These are phyloP conservation scores for Fusarium sp. DNA, from an alignment of 2,329 filamentous ascomycete species.

Conservation along the genomic window DNA sequence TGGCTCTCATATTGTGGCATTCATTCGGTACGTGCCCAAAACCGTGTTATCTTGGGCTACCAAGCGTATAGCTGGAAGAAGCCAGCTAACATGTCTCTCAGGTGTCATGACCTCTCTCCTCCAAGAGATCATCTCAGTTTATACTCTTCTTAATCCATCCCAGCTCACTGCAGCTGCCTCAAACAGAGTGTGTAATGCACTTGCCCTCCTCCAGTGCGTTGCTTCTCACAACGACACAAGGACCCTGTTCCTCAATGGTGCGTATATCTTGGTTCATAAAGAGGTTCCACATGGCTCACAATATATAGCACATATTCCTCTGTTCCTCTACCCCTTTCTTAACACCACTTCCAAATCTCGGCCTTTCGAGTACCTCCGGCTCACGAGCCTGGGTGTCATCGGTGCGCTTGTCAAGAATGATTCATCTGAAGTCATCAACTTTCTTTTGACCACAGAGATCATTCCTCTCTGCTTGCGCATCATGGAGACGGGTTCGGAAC, in stretches of 20 bases:
- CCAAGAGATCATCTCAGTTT: slow-evolving; percentile 99
- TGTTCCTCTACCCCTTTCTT: slow-evolving; percentile 97
- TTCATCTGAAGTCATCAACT: slow-evolving; percentile 98
- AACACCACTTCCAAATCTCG: slow-evolving; percentile 99
- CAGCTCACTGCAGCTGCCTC: slow-evolving; percentile 97
- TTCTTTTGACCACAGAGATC: slow-evolving; percentile 97
- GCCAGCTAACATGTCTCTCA: slow-evolving; percentile 52
- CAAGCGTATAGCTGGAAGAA: slow-evolving; percentile 20
- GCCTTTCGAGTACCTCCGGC: slow-evolving; percentile 95
- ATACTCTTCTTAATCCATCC: slow-evolving; percentile 94
- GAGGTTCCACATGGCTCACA: slow-evolving; percentile 25
- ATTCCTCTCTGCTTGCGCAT: slow-evolving; percentile 97
- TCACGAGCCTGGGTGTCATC: slow-evolving; percentile 96
- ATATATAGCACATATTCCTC: slow-evolving; percentile 86
- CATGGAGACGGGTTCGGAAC: slow-evolving; percentile 98
- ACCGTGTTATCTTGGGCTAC: slow-evolving; percentile 9
- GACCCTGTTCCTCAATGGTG: slow-evolving; percentile 92
- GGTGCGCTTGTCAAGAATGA: slow-evolving; percentile 98
- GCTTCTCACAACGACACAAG: slow-evolving; percentile 97
- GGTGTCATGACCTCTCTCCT: slow-evolving; percentile 98
- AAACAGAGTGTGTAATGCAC: slow-evolving; percentile 96
- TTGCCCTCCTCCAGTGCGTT: slow-evolving; percentile 95
- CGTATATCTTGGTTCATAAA: slow-evolving; percentile 38
- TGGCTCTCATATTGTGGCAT: slow-evolving; percentile 97
- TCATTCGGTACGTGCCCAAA: slow-evolving; percentile 81